Base-by-base conservation (phyloP, 2,329 filamentous ascomycete species). In the Rasamsonia emersonii region DNA sequence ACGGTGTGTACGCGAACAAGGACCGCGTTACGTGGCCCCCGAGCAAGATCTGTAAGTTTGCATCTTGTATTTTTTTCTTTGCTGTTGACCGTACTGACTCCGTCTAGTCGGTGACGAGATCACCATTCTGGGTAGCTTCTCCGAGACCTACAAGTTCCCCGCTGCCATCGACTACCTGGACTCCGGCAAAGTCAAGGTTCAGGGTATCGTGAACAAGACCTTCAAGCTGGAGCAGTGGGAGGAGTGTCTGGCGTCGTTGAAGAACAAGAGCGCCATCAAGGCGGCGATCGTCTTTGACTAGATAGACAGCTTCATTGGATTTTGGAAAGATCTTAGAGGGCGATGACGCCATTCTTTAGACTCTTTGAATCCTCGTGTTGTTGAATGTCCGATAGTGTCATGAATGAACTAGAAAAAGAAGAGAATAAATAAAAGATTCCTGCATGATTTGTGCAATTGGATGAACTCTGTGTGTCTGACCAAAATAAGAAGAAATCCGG, bases 141-240 rank as follows among this genome's bases (percentile, higher is more conserved):
- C 75, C 28, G 79, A 83, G 57, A 80, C 77, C 15, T 80, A 77
- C 60, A 82, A 79, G 68, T 81, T 82, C 67, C 77, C 69, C 11
- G 66, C 68, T 28, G 68, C 69, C 26, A 69, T 73, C 40, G 65
- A 68, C 45, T 73, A 73, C 41, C 57, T 68, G 28, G 61, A 64
- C 42, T 54, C 51, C 3, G 59, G 56, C 27, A 60, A 62, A 46
- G 51, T 64, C 25, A 58, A 55, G 40, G 58, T 81, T 30, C 62
- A 70, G 32, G 79, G 79, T 3, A 82, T 85, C 33, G 79, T 82
- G 42, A 82, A 82, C 61, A 82, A 82, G 65, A 73, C 68, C 4
- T 85, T 77, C 63, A 77, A 70, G 59, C 64, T 84, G n/a, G 79
- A 85, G 50, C 70, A 84, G 52, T 84, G 77, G 70, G 74, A 65